Evolutionary conservation across 2,329 filamentous ascomycete species (phyloP).

Genomic region (Exophiala sp.): DNA sequence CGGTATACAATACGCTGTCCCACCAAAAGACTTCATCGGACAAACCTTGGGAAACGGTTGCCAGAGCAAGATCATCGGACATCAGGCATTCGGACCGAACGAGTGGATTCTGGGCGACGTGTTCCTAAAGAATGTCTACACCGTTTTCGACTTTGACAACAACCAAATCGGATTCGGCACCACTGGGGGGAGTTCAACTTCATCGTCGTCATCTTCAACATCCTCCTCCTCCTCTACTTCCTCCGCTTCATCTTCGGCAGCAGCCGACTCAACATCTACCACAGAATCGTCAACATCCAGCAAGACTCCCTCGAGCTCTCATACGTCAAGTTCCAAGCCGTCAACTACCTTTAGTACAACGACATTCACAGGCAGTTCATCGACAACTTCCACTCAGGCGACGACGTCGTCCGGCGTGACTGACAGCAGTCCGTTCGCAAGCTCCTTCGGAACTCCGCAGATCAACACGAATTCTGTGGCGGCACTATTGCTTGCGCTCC

Average conservation of each 20-base stretch:
- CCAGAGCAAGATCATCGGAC: conserved; percentile 70
- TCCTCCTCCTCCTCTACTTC: conserved; percentile 59
- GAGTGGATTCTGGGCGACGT: conserved; percentile 81
- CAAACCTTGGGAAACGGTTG: conserved; percentile 38
- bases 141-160: conserved; percentile 73
- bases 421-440: conserved; percentile 21
- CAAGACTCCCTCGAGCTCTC: conserved; percentile 5
- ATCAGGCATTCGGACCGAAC: conserved; percentile 58
- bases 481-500: conserved; percentile 8
- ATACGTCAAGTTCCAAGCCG: neutral
- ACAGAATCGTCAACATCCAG: conserved; percentile 4
- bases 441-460: neutral
- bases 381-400: conserved; percentile 2
- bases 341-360: conserved; percentile 5
- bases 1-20: conserved; percentile 63
- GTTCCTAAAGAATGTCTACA: conserved; percentile 87
- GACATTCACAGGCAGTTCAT: conserved; percentile 8
- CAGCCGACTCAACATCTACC: conserved; percentile 27
- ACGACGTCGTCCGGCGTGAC: conserved; percentile 5
- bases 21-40: conserved; percentile 67
- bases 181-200: conserved; percentile 41
- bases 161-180: conserved; percentile 35
- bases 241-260: conserved; percentile 56
- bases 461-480: neutral
- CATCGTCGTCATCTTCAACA: conserved; percentile 53